Conservation (phyloP, 495 filamentous ascomycete species). For the Lasiosphaeris hirsuta region DNA sequence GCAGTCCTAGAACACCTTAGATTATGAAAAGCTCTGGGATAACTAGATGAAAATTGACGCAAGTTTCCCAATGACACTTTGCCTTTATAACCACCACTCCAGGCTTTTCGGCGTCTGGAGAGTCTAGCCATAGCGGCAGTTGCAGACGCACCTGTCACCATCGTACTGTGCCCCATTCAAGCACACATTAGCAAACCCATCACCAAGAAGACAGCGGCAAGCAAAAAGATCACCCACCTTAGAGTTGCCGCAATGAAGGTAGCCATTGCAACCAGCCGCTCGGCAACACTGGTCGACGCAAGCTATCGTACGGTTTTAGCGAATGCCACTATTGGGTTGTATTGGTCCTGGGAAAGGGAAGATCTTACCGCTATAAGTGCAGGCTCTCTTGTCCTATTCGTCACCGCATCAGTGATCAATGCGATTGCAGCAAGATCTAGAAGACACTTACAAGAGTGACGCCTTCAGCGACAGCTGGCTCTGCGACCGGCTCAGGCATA, state of each 20-base stretch:
- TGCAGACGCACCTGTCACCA: not conserved
- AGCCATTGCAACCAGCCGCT: constrained; percentile 4
- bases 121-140: not conserved
- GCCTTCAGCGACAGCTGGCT: constrained; percentile 1
- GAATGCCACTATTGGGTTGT: not conserved
- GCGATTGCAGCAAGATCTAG: not conserved
- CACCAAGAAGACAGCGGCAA: not conserved
- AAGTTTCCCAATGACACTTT: too few relatives aligned
- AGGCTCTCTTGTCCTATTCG: constrained; percentile 5
- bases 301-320: not conserved
- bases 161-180: not conserved
- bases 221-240: not conserved
- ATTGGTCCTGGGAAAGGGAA: too few relatives aligned
- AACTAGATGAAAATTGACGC: too few relatives aligned
- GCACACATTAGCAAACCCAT: not conserved
- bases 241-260: constrained; percentile 1
- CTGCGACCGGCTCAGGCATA: constrained; percentile 9
- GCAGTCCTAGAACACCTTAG: too few relatives aligned
- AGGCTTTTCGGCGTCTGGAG: too few relatives aligned
- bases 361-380: not conserved
- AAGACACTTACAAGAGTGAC: not conserved
- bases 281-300: not conserved
- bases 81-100: too few relatives aligned
- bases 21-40: too few relatives aligned
- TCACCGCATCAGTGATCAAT: not conserved